Evolutionary conservation across 495 filamentous ascomycete species (phyloP).

Genomic region (Trypethelium eluteriae): DNA sequence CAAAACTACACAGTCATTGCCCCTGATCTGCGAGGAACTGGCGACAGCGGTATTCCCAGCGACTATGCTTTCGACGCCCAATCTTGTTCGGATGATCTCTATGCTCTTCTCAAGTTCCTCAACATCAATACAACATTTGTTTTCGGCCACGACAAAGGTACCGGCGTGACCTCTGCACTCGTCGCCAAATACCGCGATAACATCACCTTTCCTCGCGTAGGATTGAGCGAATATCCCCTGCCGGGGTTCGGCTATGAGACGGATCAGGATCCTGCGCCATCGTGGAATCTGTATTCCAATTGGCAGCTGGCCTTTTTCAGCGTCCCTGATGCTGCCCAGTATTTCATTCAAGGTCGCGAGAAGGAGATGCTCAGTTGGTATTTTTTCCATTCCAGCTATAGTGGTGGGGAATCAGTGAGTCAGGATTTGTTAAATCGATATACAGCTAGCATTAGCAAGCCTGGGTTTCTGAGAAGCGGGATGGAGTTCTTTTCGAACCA

Average conservation of each 20-base stretch:
- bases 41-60: constrained; percentile 34
- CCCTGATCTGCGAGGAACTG: constrained; percentile 37
- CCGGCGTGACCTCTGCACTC: constrained; percentile 34
- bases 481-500: constrained; percentile 22
- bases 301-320: constrained; percentile 42
- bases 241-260: constrained; percentile 38
- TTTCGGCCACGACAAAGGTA: constrained; percentile 40
- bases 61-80: constrained; percentile 35
- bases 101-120: constrained; percentile 37
- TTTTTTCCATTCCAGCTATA: constrained; percentile 38
- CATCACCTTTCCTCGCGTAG: constrained; percentile 26
- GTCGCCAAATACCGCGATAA: constrained; percentile 28
- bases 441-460: constrained; percentile 22
- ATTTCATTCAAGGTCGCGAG: constrained; percentile 37
- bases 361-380: constrained; percentile 40
- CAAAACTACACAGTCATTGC: constrained; percentile 47
- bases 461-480: constrained; percentile 22
- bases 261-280: constrained; percentile 22
- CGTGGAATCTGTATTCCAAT: constrained; percentile 35
- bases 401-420: constrained; percentile 16
- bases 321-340: constrained; percentile 40
- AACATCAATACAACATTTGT: constrained; percentile 36
- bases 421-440: constrained; percentile 21
- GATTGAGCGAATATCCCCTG: constrained; percentile 35
- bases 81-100: constrained; percentile 31